Evolutionary conservation across 768 basidiomycete species (phyloP), one percentile per base, ranked within the genome.

Genomic region (Holtermanniella nyarrowii): DNA sequence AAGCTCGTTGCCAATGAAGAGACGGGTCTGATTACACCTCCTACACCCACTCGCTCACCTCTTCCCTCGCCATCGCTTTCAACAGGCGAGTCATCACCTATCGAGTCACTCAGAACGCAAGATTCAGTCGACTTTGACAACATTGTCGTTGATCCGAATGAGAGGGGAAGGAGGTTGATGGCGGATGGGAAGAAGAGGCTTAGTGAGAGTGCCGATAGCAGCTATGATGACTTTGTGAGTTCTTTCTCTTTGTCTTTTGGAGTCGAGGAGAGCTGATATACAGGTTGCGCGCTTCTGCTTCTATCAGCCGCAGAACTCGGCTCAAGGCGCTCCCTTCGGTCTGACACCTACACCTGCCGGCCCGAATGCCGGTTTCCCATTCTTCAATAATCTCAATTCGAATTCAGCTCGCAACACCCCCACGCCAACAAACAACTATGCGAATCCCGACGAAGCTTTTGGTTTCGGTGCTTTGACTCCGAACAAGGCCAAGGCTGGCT

Each of bases 231-330:
- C 45, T 68, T 71, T 44, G 68, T 71, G 42, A 62, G 70, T 66
- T 23, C 3, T 12, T 11, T 4, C 5, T 13, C 7, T 13, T 25
- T n/a, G 41, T 24, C 13, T n/a, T n/a, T n/a, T n/a, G n/a, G 1
- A 16, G 16, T 24, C n/a, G 18, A 50, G 11, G 23, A 31, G 14
- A 23, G 20, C 43, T 53, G 23, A 46, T 39, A 25, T n/a, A 22
- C 49, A 71, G 69, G 56, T 71, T 18, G 61, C 66, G 25, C 61
- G 60, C 27, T 71, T 66, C 54, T 71, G 70, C 54, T 71, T 71
- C 56, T 71, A 68, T 61, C 66, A 66, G 44, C 46, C 52, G 14
- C 23, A 26, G 21, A 42, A 44, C 20, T 60, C 67, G 5, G 59
- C 64, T 11, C 25, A 55, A 11, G 57, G 58, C 52, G 63, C 67